These are phyloP conservation scores for Fusarium incarnatum DNA, from an alignment of 2,329 filamentous ascomycete species.

Conservation along the genomic window DNA sequence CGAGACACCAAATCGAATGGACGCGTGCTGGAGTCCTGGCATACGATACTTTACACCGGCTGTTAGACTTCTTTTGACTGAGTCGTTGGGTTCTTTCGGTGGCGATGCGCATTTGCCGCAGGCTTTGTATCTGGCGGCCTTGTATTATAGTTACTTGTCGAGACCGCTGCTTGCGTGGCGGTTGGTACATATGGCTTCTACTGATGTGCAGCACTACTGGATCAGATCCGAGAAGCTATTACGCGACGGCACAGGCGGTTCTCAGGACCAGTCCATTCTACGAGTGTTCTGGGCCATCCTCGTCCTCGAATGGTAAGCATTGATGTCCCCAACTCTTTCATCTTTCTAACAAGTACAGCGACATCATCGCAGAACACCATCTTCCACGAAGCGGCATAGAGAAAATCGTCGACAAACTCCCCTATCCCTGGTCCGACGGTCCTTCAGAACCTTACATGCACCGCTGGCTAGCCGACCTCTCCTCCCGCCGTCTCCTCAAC, in stretches of 20 bases:
- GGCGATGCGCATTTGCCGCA: conserved; percentile 34
- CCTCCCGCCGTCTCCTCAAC: conserved; percentile 33
- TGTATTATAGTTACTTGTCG: conserved; percentile 41
- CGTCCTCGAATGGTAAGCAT: conserved; percentile 27
- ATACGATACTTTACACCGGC: conserved; percentile 31
- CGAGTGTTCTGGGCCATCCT: conserved; percentile 40
- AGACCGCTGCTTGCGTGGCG: conserved; percentile 37
- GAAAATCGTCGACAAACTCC: conserved; percentile 38
- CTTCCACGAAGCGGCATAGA: conserved; percentile 38
- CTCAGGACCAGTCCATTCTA: conserved; percentile 33
- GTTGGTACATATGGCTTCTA: conserved; percentile 38
- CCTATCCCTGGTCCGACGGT: conserved; percentile 30
- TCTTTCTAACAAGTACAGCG: not conserved
- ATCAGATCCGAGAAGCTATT: conserved; percentile 34
- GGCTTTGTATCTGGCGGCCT: conserved; percentile 31
- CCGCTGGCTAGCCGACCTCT: conserved; percentile 37
- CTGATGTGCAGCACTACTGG: conserved; percentile 40
- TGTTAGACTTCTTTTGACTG: conserved; percentile 18
- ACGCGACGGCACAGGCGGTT: conserved; percentile 16
- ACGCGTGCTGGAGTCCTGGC: conserved; percentile 25
- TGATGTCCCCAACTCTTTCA: accelerated
- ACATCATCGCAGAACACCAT: conserved; percentile 39
- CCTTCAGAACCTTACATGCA: conserved; percentile 37
- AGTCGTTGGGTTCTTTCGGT: conserved; percentile 34
- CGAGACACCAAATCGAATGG: conserved; percentile 23